phyloP scores from a whole-genome alignment of 495 filamentous ascomycete species.

The Stereocaulon alpinum region DNA sequence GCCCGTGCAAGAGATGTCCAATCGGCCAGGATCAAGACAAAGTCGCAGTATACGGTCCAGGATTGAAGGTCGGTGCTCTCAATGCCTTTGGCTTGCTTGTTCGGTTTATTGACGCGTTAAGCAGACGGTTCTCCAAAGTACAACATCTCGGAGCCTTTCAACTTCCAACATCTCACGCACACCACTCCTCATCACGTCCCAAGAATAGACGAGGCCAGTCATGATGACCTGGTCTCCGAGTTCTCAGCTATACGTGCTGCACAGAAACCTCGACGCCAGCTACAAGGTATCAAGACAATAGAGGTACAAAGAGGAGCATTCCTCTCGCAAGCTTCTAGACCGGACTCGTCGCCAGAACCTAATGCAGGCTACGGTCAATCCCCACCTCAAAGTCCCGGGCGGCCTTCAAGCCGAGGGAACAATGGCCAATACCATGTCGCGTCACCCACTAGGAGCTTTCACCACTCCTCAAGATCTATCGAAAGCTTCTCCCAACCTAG shows the following conservation, averaged over 20 bases:
- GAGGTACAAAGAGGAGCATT: constrained; percentile 54
- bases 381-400: not conserved
- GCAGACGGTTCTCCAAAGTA: constrained; percentile 21
- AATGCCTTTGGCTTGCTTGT: constrained; percentile 16
- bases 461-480: constrained; percentile 29
- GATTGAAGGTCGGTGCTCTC: constrained; percentile 8
- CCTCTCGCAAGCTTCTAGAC: constrained; percentile 40
- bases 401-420: constrained; percentile 13
- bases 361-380: not conserved
- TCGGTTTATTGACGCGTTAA: constrained; percentile 24
- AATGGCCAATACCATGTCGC: not conserved
- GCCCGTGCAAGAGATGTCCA: not conserved
- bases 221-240: constrained; percentile 53
- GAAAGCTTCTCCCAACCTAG: constrained; percentile 44
- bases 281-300: constrained; percentile 53
- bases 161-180: constrained; percentile 82
- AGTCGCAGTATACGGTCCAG: constrained; percentile 7
- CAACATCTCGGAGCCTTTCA: constrained; percentile 71
- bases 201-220: constrained; percentile 43
- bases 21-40: constrained; percentile 4
- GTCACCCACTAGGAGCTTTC: constrained; percentile 20
- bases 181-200: constrained; percentile 56
- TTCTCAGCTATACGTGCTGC: constrained; percentile 57
- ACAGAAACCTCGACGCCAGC: constrained; percentile 49
- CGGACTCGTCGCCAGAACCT: constrained; percentile 1